Evolutionary conservation across 2,329 filamentous ascomycete species (phyloP).

Genomic region (Alternaria ventricosa): DNA sequence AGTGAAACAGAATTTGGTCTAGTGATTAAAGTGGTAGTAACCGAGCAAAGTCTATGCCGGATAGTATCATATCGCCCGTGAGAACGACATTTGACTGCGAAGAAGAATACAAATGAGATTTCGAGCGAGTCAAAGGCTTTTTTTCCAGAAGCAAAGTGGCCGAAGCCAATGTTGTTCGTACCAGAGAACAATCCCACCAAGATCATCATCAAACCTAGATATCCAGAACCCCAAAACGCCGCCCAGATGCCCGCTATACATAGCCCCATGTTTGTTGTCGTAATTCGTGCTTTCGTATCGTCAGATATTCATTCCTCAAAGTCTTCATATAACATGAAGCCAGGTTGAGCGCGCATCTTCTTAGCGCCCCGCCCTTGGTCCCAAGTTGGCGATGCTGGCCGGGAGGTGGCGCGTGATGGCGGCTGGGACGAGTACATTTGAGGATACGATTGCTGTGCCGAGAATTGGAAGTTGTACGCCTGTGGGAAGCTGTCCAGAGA

Average conservation of each 20-base stretch:
- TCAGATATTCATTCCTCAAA: conserved; percentile 18
- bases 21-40: conserved; percentile 26
- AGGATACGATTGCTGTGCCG: conserved; percentile 26
- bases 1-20: conserved; percentile 17
- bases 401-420: conserved; percentile 27
- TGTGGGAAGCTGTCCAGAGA: conserved; percentile 35
- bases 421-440: conserved; percentile 36
- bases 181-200: neutral
- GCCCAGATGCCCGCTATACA: conserved; percentile 18
- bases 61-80: neutral
- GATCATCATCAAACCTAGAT: conserved; percentile 1
- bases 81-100: neutral
- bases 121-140: conserved; percentile 4
- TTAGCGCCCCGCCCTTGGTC: conserved; percentile 32
- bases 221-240: conserved; percentile 18
- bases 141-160: conserved; percentile 4
- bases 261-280: conserved; percentile 13
- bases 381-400: conserved; percentile 40
- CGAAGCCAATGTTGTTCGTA: conserved; percentile 1
- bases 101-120: conserved; percentile 1
- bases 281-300: conserved; percentile 26
- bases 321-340: conserved; percentile 29
- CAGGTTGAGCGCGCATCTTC: conserved; percentile 27
- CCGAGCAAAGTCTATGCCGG: conserved; percentile 12
- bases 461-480: conserved; percentile 26